A percentile compares a stretch with the other conserved stretches of the same genome.
Evolutionary conservation across 495 filamentous ascomycete genomes (phyloP).

Genomic region (Jackrogersella minutella): DNA sequence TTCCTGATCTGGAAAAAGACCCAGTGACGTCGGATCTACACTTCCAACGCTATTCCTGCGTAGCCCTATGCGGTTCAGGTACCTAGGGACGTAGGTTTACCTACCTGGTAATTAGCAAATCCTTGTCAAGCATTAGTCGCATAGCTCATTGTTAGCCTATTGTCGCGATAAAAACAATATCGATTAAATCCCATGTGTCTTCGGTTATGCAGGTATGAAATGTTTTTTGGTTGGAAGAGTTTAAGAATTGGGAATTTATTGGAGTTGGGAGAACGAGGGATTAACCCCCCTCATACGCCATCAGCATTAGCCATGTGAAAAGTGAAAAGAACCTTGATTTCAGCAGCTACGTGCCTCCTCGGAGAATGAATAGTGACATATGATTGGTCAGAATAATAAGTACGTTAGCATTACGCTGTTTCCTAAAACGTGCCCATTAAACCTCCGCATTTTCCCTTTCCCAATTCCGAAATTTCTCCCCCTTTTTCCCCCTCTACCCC

Average conservation of each 20-base stretch:
- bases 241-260: too few relatives aligned
- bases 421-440: constrained; percentile 33
- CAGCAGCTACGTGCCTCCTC: too few relatives aligned
- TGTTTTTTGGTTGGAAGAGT: too few relatives aligned
- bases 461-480: neutral
- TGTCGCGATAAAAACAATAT: constrained; percentile 8
- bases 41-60: neutral
- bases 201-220: too few relatives aligned
- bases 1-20: constrained; percentile 6
- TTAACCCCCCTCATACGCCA: too few relatives aligned
- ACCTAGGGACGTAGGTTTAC: neutral
- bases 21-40: constrained; percentile 27
- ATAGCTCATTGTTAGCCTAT: constrained; percentile 13
- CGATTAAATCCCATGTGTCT: too few relatives aligned
- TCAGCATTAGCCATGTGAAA: too few relatives aligned
- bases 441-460: constrained; percentile 27
- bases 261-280: too few relatives aligned
- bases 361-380: neutral
- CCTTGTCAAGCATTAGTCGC: neutral
- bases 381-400: neutral
- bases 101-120: too few relatives aligned
- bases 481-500: neutral
- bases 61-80: neutral
- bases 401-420: constrained; percentile 16
- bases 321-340: neutral